Base-by-base conservation (phyloP, 1,284 basidiomycete species). In the Malassezia yamatoensis region DNA sequence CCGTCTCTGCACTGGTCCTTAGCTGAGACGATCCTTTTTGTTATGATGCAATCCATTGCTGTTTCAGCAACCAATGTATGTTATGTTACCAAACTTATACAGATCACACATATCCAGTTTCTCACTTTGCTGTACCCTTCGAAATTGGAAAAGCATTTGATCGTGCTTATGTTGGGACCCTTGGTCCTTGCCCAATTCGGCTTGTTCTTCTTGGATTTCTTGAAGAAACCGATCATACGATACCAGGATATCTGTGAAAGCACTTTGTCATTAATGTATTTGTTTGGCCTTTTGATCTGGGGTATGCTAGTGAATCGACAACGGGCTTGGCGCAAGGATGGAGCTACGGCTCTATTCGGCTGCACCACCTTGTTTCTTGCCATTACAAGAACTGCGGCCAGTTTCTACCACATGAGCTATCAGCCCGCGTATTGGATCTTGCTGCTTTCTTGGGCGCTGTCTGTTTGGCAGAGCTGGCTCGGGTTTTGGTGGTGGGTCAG, bases 101-200 rank as follows among this genome's bases (percentile, higher is more conserved):
- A 5, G 72, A 94, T 90, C 58, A 94, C 93, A 0, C 91, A 98
- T 77, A 96, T 99, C 52, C 94, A 98, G 75, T 96, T 96, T 77
- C 80, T 99, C 53, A 94, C 93, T 2, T 81, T 98, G 5, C 81
- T 99, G 16, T 99, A 89, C 73, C 93, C 93, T 1, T 96, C 94
- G 5, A 79, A 81, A n/a, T 82, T 93, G 36, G 94, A 98, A 77
- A 85, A 83, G 4, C 80, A 85, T 20, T 82, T 99, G 47, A 93
- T 99, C 57, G 85, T 90, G 67, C 79, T 83, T 61, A 80, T 94
- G 36, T 82, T 96, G 11, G 88, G 86, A 6, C 93, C 93, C 0
- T 80, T 98, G 11, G 90, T 90, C 1, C 77, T 96, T 59, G 80
- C 86, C 3, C 84, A 90, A 0, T 86, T 89, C 0, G 80, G 83